phyloP scores from a whole-genome alignment of 129 eudicot genomes.

The Saussurea involucrata region DNA sequence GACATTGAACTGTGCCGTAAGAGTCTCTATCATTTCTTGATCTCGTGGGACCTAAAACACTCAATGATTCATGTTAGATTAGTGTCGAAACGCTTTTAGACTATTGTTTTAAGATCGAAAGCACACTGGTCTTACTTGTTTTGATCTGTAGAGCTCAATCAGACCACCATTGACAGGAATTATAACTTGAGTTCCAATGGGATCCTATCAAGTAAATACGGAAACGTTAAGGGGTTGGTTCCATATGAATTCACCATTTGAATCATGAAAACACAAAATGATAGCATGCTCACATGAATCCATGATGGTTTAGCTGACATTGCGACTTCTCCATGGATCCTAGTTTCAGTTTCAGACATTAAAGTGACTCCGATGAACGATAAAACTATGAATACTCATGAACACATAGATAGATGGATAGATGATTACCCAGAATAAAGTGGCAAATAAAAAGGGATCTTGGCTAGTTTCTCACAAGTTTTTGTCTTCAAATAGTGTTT shows the following conservation, averaged over 20 bases:
- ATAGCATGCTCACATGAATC: slow-evolving; percentile 31
- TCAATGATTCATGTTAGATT: neutral
- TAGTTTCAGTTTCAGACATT: slow-evolving; percentile 22
- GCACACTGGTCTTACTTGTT: slow-evolving; percentile 43
- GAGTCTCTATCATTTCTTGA: slow-evolving; percentile 43
- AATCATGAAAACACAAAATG: neutral
- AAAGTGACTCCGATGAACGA: neutral
- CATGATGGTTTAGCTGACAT: slow-evolving; percentile 62
- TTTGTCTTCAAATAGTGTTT: slow-evolving; percentile 46
- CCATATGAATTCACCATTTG: neutral
- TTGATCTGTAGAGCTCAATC: slow-evolving; percentile 65
- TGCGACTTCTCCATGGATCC: slow-evolving; percentile 82
- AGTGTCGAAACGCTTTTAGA: neutral
- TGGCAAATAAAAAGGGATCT: slow-evolving; percentile 57
- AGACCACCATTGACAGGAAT: slow-evolving; percentile 69
- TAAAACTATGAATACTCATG: neutral
- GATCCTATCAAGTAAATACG: slow-evolving; percentile 36
- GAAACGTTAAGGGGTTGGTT: neutral
- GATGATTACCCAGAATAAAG: slow-evolving; percentile 66
- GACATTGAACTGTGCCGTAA: slow-evolving; percentile 37
- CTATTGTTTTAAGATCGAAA: neutral
- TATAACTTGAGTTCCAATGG: slow-evolving; percentile 62
- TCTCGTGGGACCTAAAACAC: slow-evolving; percentile 58
- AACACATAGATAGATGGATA: neutral
- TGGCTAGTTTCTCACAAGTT: slow-evolving; percentile 56